Evolutionary conservation across 1,139 yeast genomes (phyloP), one percentile per base, ranked within the genome.

Genomic region (Zygoascus meyerae): DNA sequence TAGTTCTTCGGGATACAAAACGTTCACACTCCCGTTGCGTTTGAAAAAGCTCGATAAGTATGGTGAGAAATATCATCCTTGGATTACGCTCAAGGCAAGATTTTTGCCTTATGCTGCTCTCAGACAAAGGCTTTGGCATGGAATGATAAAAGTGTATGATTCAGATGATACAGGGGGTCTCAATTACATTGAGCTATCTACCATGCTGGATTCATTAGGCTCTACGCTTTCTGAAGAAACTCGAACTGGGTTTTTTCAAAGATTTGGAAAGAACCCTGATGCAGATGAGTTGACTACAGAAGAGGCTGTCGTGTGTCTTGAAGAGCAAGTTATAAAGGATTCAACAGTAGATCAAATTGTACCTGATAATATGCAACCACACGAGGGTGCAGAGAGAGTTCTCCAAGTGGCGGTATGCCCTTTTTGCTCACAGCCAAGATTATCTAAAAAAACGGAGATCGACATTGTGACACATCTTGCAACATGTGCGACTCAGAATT

Each of bases 391-490:
- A 5, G 74, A 70, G 36, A 71, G 75, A 38, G 67, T 81, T 37
- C 73, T 85, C 58, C 77, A 74, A 49, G 67, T 86, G 53, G 81
- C 79, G 52, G 69, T 72, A 37, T 89, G 97, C 59, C 97, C 97
- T 0, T 72, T 84, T 9, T 90, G 97, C 64, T 72, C 73, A 40
- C 77, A 79, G 52, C 79, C 80, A 36, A 69, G 83, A 29, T 71
- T 83, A 42, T 70, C 75, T 10, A 75, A 75, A 54, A 72, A 74
- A 53, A 72, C 75, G 46, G 82, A 82, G 56, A 57, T 75, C 39
- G 95, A 87, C 56, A 78, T 87, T 44, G 78, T 86, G 18, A 81
- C 89, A 1, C 98, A 92, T 68, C 75, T 90, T 52, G 94, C 96
- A 0, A 79, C 87, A 1, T 92, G 98, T 66, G 82, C 87, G 0